Base-by-base conservation (phyloP, 129 eudicot genomes). In the Flaveria linearis region DNA sequence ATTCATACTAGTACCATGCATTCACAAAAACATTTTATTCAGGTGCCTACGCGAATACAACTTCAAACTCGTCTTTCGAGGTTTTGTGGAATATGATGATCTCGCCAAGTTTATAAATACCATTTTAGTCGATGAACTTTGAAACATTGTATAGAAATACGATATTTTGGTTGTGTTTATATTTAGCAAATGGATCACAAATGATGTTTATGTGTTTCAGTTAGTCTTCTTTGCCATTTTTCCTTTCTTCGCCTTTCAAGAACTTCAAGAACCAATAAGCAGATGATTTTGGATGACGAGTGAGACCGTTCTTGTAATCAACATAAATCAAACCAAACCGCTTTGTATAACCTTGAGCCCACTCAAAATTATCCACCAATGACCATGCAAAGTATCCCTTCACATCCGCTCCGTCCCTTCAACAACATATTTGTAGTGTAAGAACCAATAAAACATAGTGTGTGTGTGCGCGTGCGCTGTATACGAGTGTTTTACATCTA, bases 371-470 rank as follows among this genome's bases (percentile, higher is more conserved):
- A 80, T 91, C 96, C 76, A 91, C 82, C 66, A 91, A 73, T 7
- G 97, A 91, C 97, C 97, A 92, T 9, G 96, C 92, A 78, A 92
- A 92, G 77, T 87, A 92, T 17, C 97, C 96, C 65, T 81, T 84
- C 55, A 92, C 87, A 71, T 89, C 81, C 22, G 62, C 83, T 17
- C 97, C 94, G 2, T 88, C 90, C 84, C 97, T 88, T 82, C 69
- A 68, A 53, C 46, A 78, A 4, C 41, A 74, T 28, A 2, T n/a
- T 69, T 39, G 39, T 15, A 26, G 10, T n/a, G 60, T 69, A 69
- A 69, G 69, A 26, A 26, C 47, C 51, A 57, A 13, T 9, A 13
- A 58, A 45, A 28, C 47, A 77, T 76, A 47, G 17, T 10, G 30
- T n/a, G 18, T 43, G 17, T 28, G 41, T 5, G 17, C 12, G 7